phyloP scores from a whole-genome alignment of 2,329 filamentous ascomycete species.

The Lachnellula suecica region DNA sequence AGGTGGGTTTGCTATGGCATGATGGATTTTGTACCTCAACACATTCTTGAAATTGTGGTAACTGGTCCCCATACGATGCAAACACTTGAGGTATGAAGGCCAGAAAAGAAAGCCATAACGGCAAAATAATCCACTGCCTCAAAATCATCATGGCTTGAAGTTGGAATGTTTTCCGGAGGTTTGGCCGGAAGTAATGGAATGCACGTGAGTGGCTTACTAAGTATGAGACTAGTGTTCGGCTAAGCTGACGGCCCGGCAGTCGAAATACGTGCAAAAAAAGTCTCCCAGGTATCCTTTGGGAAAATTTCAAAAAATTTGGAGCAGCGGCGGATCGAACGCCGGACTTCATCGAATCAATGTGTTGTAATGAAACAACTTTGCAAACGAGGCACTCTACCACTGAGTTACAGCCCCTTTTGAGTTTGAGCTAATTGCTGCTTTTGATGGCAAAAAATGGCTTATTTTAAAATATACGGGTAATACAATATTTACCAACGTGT shows the following conservation, averaged over 20 bases:
- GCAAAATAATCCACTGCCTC: slow-evolving; percentile 12
- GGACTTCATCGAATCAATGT: background rate
- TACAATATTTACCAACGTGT: no score
- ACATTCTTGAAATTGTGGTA: slow-evolving; percentile 86
- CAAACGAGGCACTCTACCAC: slow-evolving; percentile 8
- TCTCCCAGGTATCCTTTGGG: background rate
- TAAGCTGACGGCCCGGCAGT: no score
- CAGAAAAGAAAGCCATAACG: slow-evolving; percentile 10
- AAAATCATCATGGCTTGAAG: slow-evolving; percentile 21
- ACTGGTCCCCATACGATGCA: slow-evolving; percentile 79
- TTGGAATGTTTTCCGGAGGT: background rate
- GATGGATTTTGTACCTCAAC: slow-evolving; percentile 59
- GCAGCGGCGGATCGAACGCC: slow-evolving; percentile 4
- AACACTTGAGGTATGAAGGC: slow-evolving; percentile 42
- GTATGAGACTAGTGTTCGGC: no score
- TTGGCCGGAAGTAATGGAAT: background rate
- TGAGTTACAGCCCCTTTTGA: slow-evolving; percentile 5
- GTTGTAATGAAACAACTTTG: background rate
- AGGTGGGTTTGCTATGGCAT: background rate
- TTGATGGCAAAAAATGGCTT: background rate
- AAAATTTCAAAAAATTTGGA: background rate
- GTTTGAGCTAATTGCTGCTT: background rate
- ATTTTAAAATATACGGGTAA: background rate
- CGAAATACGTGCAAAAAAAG: background rate
- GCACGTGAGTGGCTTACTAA: slow-evolving; percentile 1